Evolutionary conservation across 345 rosid species (phyloP), one percentile per base, ranked within the genome.

Genomic region (Zanthoxylum bungeanum): DNA sequence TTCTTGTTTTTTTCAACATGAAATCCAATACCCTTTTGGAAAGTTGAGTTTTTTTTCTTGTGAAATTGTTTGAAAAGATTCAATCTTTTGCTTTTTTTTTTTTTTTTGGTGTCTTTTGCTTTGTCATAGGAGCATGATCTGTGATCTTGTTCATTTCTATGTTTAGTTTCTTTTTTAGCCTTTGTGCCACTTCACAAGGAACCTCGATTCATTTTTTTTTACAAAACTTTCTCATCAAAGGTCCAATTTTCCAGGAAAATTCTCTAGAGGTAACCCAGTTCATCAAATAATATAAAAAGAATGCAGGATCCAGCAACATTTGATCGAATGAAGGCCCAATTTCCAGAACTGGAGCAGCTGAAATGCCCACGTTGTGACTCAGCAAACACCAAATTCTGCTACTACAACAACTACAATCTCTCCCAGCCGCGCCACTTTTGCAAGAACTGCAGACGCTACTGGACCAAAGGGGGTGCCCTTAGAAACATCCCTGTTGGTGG

Each of bases 401-500:
- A 91, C 88, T 93, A 86, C 85, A 93, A 93, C 84, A 93, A 93
- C 79, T 93, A 93, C 81, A 93, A 93, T 73, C 82, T 93, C n/a
- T n/a, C n/a, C n/a, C n/a, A n/a, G n/a, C n/a, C n/a, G n/a, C n/a
- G n/a, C n/a, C n/a, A n/a, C n/a, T n/a, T n/a, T 76, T 93, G 97
- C 89, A 93, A 93, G 84, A 81, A 75, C 82, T 93, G 97, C 77
- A 85, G 93, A 44, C 83, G 98, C 40, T 93, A 93, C 78, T 93
- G 98, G 98, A 93, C 98, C 60, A 93, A 89, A 85, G 98, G 98
- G 10, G 98, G 97, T 21, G 78, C 96, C 64, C 87, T 93, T 24
- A 86, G 98, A 68, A 93, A 93, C 78, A 93, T 93, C 77, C 98
- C 97, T 21, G 90, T 93, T 74, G 97, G 98, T 14, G 98, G 98